Evolutionary conservation across 1,139 yeast species (phyloP).

Genomic region (Nematodospora anomalae): DNA sequence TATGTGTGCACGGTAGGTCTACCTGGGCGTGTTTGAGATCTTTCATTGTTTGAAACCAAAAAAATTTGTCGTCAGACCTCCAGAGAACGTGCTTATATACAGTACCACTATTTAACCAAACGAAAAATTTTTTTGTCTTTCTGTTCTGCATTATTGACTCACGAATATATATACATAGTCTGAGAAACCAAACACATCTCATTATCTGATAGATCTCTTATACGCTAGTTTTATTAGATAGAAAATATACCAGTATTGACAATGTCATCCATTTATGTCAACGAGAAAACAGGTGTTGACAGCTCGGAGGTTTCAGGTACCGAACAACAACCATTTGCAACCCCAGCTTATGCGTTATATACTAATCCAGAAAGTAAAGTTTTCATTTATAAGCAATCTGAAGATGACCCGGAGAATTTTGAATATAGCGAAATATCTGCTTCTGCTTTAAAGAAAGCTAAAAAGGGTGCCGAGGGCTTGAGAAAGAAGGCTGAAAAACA

Average conservation of each 20-base stretch:
- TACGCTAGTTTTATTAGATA: too few relatives aligned
- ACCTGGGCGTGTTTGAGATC: too few relatives aligned
- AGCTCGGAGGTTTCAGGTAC: constrained; percentile 56
- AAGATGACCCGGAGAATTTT: constrained; percentile 48
- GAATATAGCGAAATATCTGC: constrained; percentile 81
- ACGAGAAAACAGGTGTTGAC: constrained; percentile 73
- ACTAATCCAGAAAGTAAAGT: constrained; percentile 59
- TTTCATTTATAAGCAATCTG: constrained; percentile 63
- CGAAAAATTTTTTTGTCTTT: not conserved
- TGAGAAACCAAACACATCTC: too few relatives aligned
- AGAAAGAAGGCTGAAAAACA: constrained; percentile 88
- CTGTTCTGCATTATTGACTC: too few relatives aligned
- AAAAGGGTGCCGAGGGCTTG: constrained; percentile 91
- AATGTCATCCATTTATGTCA: constrained; percentile 54
- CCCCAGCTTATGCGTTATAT: constrained; percentile 82
- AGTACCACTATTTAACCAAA: not conserved
- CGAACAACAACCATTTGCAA: constrained; percentile 67
- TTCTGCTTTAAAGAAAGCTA: constrained; percentile 92
- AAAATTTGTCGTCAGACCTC: not conserved
- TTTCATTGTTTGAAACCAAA: too few relatives aligned
- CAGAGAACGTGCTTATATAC: not conserved
- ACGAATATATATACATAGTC: too few relatives aligned
- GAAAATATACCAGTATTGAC: not conserved
- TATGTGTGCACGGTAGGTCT: too few relatives aligned
- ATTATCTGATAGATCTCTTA: not conserved